Percentiles rank a stretch among this genome's conserved stretches.
Evolutionary conservation across 805 yeast species (phyloP).

Genomic region (Yueomyces sinensis): DNA sequence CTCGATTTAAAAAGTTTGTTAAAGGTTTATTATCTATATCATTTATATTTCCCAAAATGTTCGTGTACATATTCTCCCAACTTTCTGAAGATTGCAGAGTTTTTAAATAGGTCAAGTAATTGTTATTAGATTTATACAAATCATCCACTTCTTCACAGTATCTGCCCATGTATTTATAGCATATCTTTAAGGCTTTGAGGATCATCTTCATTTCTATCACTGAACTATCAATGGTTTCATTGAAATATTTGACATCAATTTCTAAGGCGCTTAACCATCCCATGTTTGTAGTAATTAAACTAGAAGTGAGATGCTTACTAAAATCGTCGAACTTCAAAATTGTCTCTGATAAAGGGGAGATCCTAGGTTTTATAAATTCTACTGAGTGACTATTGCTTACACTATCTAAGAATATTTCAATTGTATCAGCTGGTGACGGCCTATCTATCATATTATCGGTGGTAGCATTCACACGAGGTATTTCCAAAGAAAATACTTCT

Average conservation of each 20-base stretch:
- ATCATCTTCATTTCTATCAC: slow-evolving; percentile 27
- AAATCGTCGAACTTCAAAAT: slow-evolving; percentile 1
- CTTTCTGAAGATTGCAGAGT: slow-evolving; percentile 29
- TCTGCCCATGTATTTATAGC: slow-evolving; percentile 35
- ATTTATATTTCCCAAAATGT: slow-evolving; percentile 8
- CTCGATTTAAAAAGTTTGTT: slow-evolving; percentile 8
- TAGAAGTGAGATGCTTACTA: slow-evolving; percentile 15
- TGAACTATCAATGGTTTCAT: slow-evolving; percentile 17
- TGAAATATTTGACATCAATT: slow-evolving; percentile 27
- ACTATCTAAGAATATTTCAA: background rate
- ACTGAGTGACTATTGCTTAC: background rate
- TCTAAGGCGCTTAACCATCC: slow-evolving; percentile 39
- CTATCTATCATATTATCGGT: background rate
- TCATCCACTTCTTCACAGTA: slow-evolving; percentile 39
- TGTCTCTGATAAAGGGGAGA: slow-evolving; percentile 25
- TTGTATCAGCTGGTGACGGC: background rate
- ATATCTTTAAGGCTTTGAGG: slow-evolving; percentile 33
- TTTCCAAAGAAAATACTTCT: slow-evolving; percentile 32
- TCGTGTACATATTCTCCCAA: slow-evolving; percentile 27
- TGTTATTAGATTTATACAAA: slow-evolving; percentile 26
- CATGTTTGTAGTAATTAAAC: slow-evolving; percentile 31
- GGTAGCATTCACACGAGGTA: background rate
- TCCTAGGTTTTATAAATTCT: slow-evolving; percentile 22
- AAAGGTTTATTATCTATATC: slow-evolving; percentile 4
- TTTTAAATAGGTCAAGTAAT: slow-evolving; percentile 28